Conservation (phyloP, 139 green algal genomes). For the Coccomyxa sp. region DNA sequence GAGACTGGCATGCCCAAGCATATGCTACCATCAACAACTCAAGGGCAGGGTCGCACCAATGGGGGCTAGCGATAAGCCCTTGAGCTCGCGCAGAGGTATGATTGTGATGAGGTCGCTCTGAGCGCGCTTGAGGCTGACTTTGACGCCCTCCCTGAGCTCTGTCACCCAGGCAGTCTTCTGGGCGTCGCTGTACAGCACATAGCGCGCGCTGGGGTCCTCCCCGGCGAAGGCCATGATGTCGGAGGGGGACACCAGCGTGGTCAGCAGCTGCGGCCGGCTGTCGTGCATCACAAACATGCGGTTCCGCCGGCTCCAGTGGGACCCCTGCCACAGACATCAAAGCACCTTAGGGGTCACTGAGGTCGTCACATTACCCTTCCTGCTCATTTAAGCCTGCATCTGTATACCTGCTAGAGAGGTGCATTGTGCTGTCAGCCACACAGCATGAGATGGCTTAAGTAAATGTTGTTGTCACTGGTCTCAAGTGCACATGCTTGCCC, state of each 20-base stretch:
- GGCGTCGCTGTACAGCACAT: slow-evolving; percentile 19
- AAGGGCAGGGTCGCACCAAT: slow-evolving; percentile 1
- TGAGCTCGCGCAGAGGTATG: slow-evolving; percentile 6
- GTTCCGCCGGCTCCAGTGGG: slow-evolving; percentile 68
- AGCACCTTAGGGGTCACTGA: too few relatives aligned
- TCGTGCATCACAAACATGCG: slow-evolving; percentile 71
- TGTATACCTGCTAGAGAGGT: not conserved
- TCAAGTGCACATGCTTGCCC: not conserved
- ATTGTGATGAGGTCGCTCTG: slow-evolving; percentile 34
- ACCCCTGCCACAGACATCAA: slow-evolving; percentile 51
- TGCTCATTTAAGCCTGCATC: not conserved
- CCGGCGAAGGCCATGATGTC: slow-evolving; percentile 53
- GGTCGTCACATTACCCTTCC: not conserved
- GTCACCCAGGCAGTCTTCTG: not conserved
- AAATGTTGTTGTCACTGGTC: not conserved
- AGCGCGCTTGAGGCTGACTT: slow-evolving; percentile 21
- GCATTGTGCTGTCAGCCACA: not conserved
- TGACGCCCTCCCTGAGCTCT: not conserved
- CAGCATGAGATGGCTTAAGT: not conserved
- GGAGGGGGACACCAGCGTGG: slow-evolving; percentile 21
- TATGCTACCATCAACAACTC: not conserved
- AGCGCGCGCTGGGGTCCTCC: slow-evolving; percentile 2
- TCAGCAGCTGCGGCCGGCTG: slow-evolving; percentile 14
- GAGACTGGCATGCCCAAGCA: too few relatives aligned
- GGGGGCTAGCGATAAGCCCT: not conserved